A percentile compares a stretch with the other conserved stretches of the same genome.
Evolutionary conservation across 305 asterid genomes (phyloP).

Genomic region (Lippia alba): DNA sequence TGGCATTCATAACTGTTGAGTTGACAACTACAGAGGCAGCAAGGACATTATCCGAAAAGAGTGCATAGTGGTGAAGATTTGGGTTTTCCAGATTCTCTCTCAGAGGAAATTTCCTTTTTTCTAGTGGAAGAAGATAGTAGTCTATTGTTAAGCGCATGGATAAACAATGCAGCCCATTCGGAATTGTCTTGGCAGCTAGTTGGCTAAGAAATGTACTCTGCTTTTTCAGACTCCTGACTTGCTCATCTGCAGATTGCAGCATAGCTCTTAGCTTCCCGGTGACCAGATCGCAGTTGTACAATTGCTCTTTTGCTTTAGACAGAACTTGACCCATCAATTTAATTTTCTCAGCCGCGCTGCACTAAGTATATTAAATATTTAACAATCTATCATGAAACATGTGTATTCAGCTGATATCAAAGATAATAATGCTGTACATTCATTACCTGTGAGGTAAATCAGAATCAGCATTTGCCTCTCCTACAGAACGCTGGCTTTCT

Average conservation of each 20-base stretch:
- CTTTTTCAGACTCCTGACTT: conserved; percentile 94
- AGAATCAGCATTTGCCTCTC: conserved; percentile 85
- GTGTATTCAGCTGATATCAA: conserved; percentile 28
- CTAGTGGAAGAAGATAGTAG: conserved; percentile 84
- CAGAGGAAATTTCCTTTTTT: conserved; percentile 84
- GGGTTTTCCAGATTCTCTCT: conserved; percentile 91
- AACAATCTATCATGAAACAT: conserved; percentile 33
- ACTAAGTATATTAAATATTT: conserved; percentile 30
- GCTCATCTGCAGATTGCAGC: conserved; percentile 99
- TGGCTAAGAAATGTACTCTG: conserved; percentile 99
- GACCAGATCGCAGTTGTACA: conserved; percentile 92
- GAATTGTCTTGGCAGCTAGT: conserved; percentile 97
- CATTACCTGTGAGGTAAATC: conserved; percentile 82
- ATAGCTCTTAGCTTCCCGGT: conserved; percentile 97
- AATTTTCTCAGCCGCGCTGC: conserved; percentile 85
- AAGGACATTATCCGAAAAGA: conserved; percentile 96
- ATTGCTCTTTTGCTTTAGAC: conserved; percentile 87
- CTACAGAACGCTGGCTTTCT: conserved; percentile 96
- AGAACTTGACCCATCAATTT: conserved; percentile 96
- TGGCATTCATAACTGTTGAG: conserved; percentile 84
- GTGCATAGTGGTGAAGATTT: conserved; percentile 88
- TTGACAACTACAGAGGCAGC: conserved; percentile 99
- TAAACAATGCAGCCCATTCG: conserved; percentile 94
- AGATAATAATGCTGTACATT: conserved; percentile 15
- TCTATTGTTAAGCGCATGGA: conserved; percentile 95